Conservation (phyloP, 306 rosid species). For the Herpetospermum pedunculosum region DNA sequence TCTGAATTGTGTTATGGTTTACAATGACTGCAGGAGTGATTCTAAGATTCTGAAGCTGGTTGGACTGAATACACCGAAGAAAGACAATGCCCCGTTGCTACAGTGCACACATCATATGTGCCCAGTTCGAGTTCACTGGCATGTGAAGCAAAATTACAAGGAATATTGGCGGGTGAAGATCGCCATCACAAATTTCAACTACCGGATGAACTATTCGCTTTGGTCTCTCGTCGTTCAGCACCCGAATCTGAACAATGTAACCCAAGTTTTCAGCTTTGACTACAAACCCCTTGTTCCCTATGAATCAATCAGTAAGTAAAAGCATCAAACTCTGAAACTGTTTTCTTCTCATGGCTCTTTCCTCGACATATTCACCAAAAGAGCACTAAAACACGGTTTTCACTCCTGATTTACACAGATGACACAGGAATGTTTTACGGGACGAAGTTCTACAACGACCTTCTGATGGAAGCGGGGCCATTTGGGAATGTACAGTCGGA, state of each 20-base stretch:
- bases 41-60: constrained; percentile 57
- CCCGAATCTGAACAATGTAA: constrained; percentile 82
- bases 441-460: constrained; percentile 62
- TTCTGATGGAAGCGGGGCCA: constrained; percentile 83
- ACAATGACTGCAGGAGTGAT: constrained; percentile 35
- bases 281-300: constrained; percentile 80
- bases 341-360: not conserved
- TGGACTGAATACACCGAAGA: constrained; percentile 57
- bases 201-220: constrained; percentile 62
- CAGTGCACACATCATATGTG: constrained; percentile 97
- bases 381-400: not conserved
- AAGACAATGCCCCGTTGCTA: constrained; percentile 49
- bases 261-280: constrained; percentile 87
- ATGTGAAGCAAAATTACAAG: constrained; percentile 64
- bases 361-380: not conserved
- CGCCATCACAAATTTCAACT: constrained; percentile 69
- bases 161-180: constrained; percentile 91
- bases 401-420: constrained; percentile 36
- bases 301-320: constrained; percentile 59
- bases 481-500: constrained; percentile 74
- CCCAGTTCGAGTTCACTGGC: constrained; percentile 89
- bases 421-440: constrained; percentile 93
- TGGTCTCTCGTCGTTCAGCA: constrained; percentile 87
- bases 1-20: constrained; percentile 6
- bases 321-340: not conserved